phyloP scores from a whole-genome alignment of 1,139 yeast species.

The Zygosaccharomyces pseudobailii region DNA sequence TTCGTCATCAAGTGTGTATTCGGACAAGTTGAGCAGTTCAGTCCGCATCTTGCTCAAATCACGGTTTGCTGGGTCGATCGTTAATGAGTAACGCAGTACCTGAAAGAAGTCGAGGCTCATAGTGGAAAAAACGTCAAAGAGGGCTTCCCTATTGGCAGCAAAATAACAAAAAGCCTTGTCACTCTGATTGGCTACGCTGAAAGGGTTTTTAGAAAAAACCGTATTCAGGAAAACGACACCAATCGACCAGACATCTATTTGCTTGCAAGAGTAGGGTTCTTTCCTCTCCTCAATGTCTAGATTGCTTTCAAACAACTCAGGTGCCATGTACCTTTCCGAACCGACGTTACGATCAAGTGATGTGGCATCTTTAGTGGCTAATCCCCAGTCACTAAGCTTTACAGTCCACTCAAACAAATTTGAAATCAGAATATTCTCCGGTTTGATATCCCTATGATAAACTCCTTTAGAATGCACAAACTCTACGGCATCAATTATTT shows the following conservation, averaged over 20 bases:
- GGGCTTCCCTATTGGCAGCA: constrained; percentile 80
- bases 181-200: constrained; percentile 75
- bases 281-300: constrained; percentile 39
- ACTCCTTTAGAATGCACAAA: constrained; percentile 71
- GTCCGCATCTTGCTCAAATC: constrained; percentile 54
- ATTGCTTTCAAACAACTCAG: constrained; percentile 68
- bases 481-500: constrained; percentile 72
- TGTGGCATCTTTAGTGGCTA: constrained; percentile 63
- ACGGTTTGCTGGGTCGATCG: constrained; percentile 85
- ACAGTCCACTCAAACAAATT: constrained; percentile 66
- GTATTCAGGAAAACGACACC: constrained; percentile 83
- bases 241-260: constrained; percentile 89
- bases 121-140: constrained; percentile 87
- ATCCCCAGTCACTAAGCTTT: constrained; percentile 88
- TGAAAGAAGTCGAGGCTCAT: constrained; percentile 85
- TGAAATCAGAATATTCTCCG: constrained; percentile 77
- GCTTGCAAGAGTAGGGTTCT: constrained; percentile 72
- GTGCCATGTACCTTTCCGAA: constrained; percentile 95
- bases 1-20: constrained; percentile 83
- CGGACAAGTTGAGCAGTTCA: constrained; percentile 57
- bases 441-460: constrained; percentile 85
- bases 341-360: constrained; percentile 89
- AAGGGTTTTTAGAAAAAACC: constrained; percentile 88
- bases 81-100: constrained; percentile 70
- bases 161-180: constrained; percentile 86